Conservation (phyloP, 768 basidiomycete species). For the Basidioascus undulatus region DNA sequence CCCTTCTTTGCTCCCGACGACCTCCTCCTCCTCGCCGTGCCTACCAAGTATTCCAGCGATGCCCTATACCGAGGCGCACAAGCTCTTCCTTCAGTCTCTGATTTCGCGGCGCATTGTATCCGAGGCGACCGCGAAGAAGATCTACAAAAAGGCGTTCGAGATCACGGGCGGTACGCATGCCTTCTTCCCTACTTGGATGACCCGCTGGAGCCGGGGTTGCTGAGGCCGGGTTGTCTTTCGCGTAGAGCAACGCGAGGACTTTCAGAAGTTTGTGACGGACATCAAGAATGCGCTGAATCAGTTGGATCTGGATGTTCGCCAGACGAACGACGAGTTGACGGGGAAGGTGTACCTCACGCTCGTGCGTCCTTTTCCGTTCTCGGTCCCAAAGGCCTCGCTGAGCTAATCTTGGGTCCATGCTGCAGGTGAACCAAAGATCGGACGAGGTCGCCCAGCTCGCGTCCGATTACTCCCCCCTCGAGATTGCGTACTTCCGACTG, state of each 20-base stretch:
- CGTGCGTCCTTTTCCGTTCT: constrained; percentile 23
- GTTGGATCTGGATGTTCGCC: constrained; percentile 48
- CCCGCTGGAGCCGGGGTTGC: not conserved
- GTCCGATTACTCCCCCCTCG: constrained; percentile 50
- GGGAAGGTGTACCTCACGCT: constrained; percentile 43
- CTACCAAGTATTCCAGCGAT: too few species aligned
- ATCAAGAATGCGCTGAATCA: constrained; percentile 41
- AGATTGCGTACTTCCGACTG: constrained; percentile 65
- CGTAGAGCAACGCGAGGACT: constrained; percentile 21
- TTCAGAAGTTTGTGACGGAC: constrained; percentile 33
- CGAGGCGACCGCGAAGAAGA: constrained; percentile 32
- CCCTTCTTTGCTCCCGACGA: too few species aligned
- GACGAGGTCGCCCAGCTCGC: constrained; percentile 67
- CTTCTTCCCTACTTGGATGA: not conserved
- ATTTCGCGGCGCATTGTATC: constrained; percentile 46
- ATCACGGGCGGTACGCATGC: constrained; percentile 34
- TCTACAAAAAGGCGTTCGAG: constrained; percentile 44
- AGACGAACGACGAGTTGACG: constrained; percentile 34
- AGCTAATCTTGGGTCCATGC: not conserved
- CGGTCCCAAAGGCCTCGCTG: not conserved
- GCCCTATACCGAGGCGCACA: too few species aligned
- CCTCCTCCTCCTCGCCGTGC: too few species aligned
- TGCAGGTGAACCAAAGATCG: constrained; percentile 51
- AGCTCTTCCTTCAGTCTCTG: constrained; percentile 58
- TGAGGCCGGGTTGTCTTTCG: not conserved